Evolutionary conservation across 1,284 basidiomycete genomes (phyloP).

Genomic region (Porogramme epimiltina): DNA sequence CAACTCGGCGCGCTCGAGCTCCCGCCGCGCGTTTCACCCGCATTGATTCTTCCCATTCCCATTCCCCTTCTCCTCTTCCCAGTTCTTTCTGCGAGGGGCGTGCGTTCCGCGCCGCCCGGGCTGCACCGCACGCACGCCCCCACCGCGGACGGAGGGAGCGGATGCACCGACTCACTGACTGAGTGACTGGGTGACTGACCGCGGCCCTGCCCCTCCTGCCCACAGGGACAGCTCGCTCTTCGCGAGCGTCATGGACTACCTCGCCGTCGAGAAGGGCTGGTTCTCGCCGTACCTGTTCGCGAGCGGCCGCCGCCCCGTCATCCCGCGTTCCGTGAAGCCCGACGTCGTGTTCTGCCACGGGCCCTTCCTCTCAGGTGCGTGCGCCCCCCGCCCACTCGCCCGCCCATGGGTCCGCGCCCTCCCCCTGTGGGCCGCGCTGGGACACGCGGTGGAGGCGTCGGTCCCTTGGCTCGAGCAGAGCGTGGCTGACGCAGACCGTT

Average conservation of each 20-base stretch:
- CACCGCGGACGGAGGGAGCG: no score
- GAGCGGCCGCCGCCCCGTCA: conserved; percentile 57
- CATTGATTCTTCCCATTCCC: background rate
- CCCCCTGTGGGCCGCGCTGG: no score
- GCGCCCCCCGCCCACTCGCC: background rate
- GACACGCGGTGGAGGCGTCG: no score
- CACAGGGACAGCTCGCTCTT: conserved; percentile 55
- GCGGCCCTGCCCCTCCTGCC: background rate
- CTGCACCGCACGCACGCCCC: no score
- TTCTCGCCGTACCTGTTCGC: conserved; percentile 69
- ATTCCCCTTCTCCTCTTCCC: no score
- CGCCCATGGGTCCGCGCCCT: no score
- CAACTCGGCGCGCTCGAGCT: background rate
- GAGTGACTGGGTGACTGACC: no score
- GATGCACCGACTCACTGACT: no score
- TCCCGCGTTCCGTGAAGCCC: conserved; percentile 62
- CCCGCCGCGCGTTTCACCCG: background rate
- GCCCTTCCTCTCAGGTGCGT: conserved; percentile 56
- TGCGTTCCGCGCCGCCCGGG: no score
- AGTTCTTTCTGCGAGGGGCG: no score
- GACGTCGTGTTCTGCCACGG: conserved; percentile 70
- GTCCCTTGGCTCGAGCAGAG: background rate
- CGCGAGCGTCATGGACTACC: conserved; percentile 62
- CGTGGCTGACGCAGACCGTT: no score
- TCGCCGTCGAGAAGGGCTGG: conserved; percentile 67